Evolutionary conservation across 2,329 filamentous ascomycete species (phyloP).

Genomic region (Scedosporium dehoogii): DNA sequence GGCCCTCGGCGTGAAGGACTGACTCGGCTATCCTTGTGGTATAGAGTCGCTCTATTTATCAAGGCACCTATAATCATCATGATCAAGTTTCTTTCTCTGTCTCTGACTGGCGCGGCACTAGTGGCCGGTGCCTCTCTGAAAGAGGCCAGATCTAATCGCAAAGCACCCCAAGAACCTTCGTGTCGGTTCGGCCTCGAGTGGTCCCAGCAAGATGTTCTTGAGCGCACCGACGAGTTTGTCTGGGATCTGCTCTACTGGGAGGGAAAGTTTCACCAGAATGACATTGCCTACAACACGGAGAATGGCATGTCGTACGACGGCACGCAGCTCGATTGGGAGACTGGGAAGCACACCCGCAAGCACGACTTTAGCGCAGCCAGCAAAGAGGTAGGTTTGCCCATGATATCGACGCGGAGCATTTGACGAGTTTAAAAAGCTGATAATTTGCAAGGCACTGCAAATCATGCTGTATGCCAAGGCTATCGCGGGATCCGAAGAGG

Average conservation of each 20-base stretch:
- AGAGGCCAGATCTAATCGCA: background rate
- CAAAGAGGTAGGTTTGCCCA: slow-evolving; percentile 16
- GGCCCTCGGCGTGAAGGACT: too few relatives aligned
- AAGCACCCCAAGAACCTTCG: slow-evolving; percentile 14
- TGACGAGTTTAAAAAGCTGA: slow-evolving; percentile 6
- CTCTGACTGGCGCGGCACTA: background rate
- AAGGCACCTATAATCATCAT: background rate
- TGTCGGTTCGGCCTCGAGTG: slow-evolving; percentile 21
- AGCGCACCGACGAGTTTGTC: slow-evolving; percentile 20
- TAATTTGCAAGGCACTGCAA: slow-evolving; percentile 23
- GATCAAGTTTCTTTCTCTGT: background rate
- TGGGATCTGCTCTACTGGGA: slow-evolving; percentile 31
- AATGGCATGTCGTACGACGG: slow-evolving; percentile 33
- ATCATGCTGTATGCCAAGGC: slow-evolving; percentile 33
- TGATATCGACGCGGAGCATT: too few relatives aligned
- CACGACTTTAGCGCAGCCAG: slow-evolving; percentile 30
- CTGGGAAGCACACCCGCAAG: slow-evolving; percentile 22
- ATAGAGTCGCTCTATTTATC: too few relatives aligned
- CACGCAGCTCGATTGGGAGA: slow-evolving; percentile 25
- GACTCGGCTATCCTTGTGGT: too few relatives aligned
- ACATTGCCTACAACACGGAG: slow-evolving; percentile 26
- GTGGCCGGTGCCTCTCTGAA: background rate
- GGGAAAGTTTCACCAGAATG: slow-evolving; percentile 31
- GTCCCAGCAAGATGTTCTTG: slow-evolving; percentile 19
- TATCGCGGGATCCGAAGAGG: slow-evolving; percentile 24